A percentile compares a stretch with the other conserved stretches of the same genome.
These are phyloP conservation scores for Geotrichum histeridarum DNA, from an alignment of 1,139 yeast genomes.

Conservation along the genomic window DNA sequence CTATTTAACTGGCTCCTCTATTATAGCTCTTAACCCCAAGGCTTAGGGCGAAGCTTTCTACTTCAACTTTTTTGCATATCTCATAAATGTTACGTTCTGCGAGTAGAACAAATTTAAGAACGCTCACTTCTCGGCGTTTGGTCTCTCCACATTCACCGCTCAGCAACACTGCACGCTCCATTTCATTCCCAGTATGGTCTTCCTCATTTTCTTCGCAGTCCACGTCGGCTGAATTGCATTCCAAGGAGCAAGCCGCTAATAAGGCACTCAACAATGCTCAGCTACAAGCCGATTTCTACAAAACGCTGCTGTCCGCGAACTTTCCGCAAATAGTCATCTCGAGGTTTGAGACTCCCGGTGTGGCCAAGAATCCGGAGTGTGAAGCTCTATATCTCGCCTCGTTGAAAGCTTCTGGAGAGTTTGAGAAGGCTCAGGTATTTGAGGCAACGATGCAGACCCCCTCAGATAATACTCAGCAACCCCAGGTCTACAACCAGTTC, in stretches of 20 bases:
- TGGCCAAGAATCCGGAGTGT: slow-evolving; percentile 75
- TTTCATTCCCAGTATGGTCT: slow-evolving; percentile 8
- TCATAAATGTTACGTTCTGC: slow-evolving; percentile 1
- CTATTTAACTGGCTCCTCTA: too few species aligned
- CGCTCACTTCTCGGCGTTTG: not conserved
- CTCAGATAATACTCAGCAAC: slow-evolving; percentile 3
- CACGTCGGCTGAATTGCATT: slow-evolving; percentile 7
- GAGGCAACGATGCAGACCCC: slow-evolving; percentile 26
- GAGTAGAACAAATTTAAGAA: not conserved
- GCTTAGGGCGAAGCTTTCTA: too few species aligned
- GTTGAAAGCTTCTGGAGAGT: slow-evolving; percentile 67
- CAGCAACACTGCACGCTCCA: not conserved
- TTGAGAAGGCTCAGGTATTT: slow-evolving; percentile 63
- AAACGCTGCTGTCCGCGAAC: slow-evolving; percentile 61
- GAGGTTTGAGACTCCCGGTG: slow-evolving; percentile 86
- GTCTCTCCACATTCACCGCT: not conserved
- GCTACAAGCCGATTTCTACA: slow-evolving; percentile 78
- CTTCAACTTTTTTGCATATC: not conserved
- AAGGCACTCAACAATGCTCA: slow-evolving; percentile 58
- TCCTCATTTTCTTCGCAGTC: slow-evolving; percentile 4
- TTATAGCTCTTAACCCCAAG: too few species aligned
- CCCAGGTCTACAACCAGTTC: not conserved
- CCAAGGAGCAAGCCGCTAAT: slow-evolving; percentile 71
- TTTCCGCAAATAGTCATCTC: slow-evolving; percentile 92
- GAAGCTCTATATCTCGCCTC: slow-evolving; percentile 75